Percentiles rank a stretch among this genome's conserved stretches.
phyloP scores from a whole-genome alignment of 225 moss, liverwort and hornwort species.

The Lunularia cruciata region DNA sequence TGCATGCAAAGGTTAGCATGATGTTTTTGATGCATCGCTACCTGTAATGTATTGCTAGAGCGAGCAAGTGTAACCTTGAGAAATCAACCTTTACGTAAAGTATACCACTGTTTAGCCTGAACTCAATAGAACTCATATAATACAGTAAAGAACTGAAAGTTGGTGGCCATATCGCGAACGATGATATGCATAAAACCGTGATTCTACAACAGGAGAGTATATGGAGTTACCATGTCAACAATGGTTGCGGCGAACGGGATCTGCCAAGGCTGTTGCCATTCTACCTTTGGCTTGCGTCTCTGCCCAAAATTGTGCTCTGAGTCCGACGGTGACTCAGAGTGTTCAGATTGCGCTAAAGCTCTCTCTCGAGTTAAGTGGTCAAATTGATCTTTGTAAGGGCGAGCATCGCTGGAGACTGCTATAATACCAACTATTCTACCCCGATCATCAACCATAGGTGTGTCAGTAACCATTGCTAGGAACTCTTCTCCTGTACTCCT shows the following conservation, averaged over 20 bases:
- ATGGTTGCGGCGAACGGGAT: constrained; percentile 43
- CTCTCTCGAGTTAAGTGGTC: not conserved
- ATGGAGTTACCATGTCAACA: constrained; percentile 37
- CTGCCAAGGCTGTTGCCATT: constrained; percentile 42
- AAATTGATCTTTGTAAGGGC: constrained; percentile 15
- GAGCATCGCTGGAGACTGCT: constrained; percentile 35
- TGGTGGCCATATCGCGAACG: too few species aligned
- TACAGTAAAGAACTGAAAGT: too few species aligned
- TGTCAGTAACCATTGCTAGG: constrained; percentile 31
- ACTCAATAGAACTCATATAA: too few species aligned
- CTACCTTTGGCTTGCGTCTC: constrained; percentile 24
- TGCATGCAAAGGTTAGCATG: too few species aligned
- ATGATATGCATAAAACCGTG: too few species aligned
- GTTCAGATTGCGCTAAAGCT: constrained; percentile 12
- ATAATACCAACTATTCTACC: constrained; percentile 32
- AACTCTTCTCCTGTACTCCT: constrained; percentile 39
- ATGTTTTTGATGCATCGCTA: too few species aligned
- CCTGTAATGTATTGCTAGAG: too few species aligned
- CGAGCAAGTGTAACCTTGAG: too few species aligned
- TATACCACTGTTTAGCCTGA: too few species aligned
- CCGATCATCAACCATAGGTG: constrained; percentile 29
- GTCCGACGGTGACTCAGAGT: not conserved
- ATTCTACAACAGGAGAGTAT: too few species aligned
- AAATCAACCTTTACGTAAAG: too few species aligned
- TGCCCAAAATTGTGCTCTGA: not conserved